These are phyloP conservation scores for Oryza meyeriana DNA, from an alignment of 176 grass and related monocot species.

Conservation along the genomic window DNA sequence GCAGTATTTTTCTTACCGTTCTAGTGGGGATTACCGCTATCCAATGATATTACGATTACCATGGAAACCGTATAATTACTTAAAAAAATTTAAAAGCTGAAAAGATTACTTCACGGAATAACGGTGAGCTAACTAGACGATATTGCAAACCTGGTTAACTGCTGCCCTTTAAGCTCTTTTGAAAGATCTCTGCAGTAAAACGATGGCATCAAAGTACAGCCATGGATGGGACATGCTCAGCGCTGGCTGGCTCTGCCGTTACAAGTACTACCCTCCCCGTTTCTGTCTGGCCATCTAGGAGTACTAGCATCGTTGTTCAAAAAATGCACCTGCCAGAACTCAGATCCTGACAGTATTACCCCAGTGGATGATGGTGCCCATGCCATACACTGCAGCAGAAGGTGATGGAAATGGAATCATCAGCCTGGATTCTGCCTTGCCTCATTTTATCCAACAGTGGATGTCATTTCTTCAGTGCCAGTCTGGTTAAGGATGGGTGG, in stretches of 20 bases:
- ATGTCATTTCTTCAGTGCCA: background rate
- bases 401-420: background rate
- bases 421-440: background rate
- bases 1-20: too few relatives aligned
- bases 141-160: too few relatives aligned
- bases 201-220: background rate
- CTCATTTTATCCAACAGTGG: slow-evolving; percentile 11
- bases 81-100: too few relatives aligned
- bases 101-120: too few relatives aligned
- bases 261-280: background rate
- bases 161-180: background rate
- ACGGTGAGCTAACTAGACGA: too few relatives aligned
- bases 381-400: background rate
- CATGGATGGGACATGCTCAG: background rate
- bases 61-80: too few relatives aligned
- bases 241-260: background rate
- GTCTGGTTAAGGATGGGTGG: background rate
- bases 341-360: slow-evolving; percentile 17
- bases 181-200: background rate
- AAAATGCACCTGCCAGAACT: slow-evolving; percentile 13
- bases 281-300: slow-evolving; percentile 1
- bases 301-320: background rate
- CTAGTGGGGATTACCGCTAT: too few relatives aligned
- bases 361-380: slow-evolving; percentile 10
- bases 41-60: too few relatives aligned